Conservation (phyloP, 1,139 yeast genomes). For the Nadsonia commutata region DNA sequence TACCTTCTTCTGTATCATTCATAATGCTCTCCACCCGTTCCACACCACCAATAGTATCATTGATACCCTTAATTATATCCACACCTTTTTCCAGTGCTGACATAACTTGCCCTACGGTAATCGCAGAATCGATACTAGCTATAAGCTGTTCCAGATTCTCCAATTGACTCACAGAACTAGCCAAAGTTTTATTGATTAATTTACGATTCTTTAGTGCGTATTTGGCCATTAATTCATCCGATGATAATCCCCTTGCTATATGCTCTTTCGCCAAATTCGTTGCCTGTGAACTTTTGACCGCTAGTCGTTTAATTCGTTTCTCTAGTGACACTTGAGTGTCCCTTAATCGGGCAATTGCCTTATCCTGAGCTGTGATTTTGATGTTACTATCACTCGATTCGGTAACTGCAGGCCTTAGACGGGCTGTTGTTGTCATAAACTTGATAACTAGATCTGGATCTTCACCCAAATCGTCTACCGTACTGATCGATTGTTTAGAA, state of each 20-base stretch:
- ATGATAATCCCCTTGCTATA: slow-evolving; percentile 9
- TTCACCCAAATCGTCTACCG: not conserved
- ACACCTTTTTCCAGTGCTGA: slow-evolving; percentile 20
- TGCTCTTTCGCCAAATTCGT: slow-evolving; percentile 15
- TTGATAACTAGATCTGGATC: not conserved
- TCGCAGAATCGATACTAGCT: slow-evolving; percentile 17
- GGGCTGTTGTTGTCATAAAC: not conserved
- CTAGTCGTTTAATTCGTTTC: slow-evolving; percentile 16
- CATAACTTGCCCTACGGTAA: slow-evolving; percentile 15
- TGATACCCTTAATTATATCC: slow-evolving; percentile 18
- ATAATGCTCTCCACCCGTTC: slow-evolving; percentile 23
- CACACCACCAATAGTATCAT: slow-evolving; percentile 21
- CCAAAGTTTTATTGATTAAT: slow-evolving; percentile 17
- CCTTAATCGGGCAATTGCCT: slow-evolving; percentile 19
- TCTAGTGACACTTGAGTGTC: slow-evolving; percentile 16
- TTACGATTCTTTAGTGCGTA: slow-evolving; percentile 17
- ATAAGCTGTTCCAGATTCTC: slow-evolving; percentile 22
- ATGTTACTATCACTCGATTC: slow-evolving; percentile 1
- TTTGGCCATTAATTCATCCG: slow-evolving; percentile 16
- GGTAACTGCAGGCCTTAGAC: too few species aligned
- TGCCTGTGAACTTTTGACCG: slow-evolving; percentile 12
- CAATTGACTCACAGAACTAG: slow-evolving; percentile 17
- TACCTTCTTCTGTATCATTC: slow-evolving; percentile 22
- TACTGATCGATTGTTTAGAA: not conserved
- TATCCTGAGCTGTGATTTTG: slow-evolving; percentile 18